Percentiles rank a stretch among this genome's conserved stretches.
phyloP scores from a whole-genome alignment of 805 yeast genomes.

The Candida nonsorbophila region DNA sequence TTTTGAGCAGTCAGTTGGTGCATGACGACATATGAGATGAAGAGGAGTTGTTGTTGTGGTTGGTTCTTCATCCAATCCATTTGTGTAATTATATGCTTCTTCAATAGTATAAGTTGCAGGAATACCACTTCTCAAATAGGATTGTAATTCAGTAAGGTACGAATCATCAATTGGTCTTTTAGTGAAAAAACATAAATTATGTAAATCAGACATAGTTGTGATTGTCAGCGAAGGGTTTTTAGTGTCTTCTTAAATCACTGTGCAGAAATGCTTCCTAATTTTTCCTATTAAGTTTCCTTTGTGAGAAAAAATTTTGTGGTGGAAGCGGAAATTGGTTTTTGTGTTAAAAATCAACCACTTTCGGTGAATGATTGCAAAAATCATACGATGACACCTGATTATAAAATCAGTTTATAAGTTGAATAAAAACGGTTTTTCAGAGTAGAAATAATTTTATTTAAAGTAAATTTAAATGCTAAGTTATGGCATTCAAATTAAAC shows the following conservation, averaged over 20 bases:
- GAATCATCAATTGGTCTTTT: conserved; percentile 46
- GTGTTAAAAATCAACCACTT: too few species aligned
- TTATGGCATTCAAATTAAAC: conserved; percentile 22
- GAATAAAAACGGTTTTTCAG: background rate
- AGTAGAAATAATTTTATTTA: too few species aligned
- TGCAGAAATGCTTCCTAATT: too few species aligned
- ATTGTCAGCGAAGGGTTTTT: background rate
- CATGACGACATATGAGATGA: conserved; percentile 58
- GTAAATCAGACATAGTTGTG: conserved; percentile 62
- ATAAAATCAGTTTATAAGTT: too few species aligned
- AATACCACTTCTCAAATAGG: conserved; percentile 55
- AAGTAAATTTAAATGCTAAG: background rate
- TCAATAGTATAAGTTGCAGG: conserved; percentile 82
- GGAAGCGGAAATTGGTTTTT: too few species aligned
- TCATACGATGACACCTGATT: background rate
- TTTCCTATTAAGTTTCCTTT: too few species aligned
- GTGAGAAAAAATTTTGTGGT: too few species aligned
- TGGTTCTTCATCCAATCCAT: conserved; percentile 32
- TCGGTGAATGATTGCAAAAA: conserved; percentile 2
- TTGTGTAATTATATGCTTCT: conserved; percentile 58
- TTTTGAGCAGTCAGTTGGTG: conserved; percentile 41
- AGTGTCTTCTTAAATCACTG: background rate
- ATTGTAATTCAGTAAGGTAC: conserved; percentile 42
- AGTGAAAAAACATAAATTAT: conserved; percentile 51
- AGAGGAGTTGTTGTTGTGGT: conserved; percentile 74